These are phyloP conservation scores for Peribolospora baueri DNA, from an alignment of 768 basidiomycete species.

Conservation along the genomic window DNA sequence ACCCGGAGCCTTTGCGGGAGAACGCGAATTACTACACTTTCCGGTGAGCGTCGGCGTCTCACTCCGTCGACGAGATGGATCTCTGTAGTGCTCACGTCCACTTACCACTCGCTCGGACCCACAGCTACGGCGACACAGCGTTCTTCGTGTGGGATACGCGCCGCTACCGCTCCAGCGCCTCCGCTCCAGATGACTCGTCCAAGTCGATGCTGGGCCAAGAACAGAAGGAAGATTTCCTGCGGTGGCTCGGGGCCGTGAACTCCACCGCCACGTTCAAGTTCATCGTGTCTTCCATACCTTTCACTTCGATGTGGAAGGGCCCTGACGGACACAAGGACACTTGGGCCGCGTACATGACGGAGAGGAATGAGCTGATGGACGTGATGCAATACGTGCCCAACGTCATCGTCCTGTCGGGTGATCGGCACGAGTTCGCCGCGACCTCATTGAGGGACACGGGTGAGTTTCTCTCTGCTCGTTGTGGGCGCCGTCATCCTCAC, in stretches of 20 bases:
- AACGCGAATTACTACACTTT: constrained; percentile 31
- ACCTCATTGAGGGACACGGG: constrained; percentile 16
- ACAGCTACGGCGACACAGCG: constrained; percentile 36
- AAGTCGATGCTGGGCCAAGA: constrained; percentile 45
- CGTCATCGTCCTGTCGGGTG: constrained; percentile 32
- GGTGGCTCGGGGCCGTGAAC: constrained; percentile 44
- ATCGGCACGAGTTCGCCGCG: constrained; percentile 56
- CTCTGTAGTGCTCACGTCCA: background rate
- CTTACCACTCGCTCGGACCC: background rate
- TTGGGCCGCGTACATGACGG: constrained; percentile 39
- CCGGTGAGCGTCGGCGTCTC: constrained; percentile 8
- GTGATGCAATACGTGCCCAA: constrained; percentile 43
- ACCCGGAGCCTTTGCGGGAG: constrained; percentile 7
- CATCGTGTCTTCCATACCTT: constrained; percentile 45
- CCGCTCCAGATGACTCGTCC: constrained; percentile 17
- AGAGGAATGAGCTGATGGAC: constrained; percentile 35
- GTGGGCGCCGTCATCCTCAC: too few species aligned
- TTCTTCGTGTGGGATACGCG: constrained; percentile 62
- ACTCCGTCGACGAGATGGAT: background rate
- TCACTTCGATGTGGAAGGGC: constrained; percentile 41
- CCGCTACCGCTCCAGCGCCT: constrained; percentile 29
- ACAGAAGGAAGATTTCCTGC: constrained; percentile 36
- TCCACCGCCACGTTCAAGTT: constrained; percentile 52
- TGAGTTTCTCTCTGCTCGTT: too few species aligned
- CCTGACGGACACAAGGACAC: constrained; percentile 38